These are phyloP conservation scores for Vicia sativa DNA, from an alignment of 306 rosid genomes.

Conservation along the genomic window DNA sequence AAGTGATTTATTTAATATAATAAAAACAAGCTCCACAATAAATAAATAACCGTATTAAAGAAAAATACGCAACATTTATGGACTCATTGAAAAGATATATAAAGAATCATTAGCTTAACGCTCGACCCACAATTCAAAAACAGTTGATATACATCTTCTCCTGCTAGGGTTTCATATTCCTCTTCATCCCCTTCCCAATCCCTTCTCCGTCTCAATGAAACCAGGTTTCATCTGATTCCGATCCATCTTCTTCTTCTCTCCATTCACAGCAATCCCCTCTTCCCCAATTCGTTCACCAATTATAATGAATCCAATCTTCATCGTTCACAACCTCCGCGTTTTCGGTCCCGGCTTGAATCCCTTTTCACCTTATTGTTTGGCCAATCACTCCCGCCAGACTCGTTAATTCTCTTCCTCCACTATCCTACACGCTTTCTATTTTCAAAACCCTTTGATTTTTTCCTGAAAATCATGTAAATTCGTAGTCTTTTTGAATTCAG, in stretches of 20 bases:
- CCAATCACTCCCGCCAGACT: conserved; percentile 62
- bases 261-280: not conserved
- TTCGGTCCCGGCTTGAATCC: conserved; percentile 99
- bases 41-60: too few relatives aligned
- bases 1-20: too few relatives aligned
- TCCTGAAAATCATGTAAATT: conserved; percentile 48
- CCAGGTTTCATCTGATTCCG: conserved; percentile 48
- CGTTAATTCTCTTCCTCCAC: conserved; percentile 55
- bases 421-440: not conserved
- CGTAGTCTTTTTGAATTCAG: not conserved
- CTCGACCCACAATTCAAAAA: not conserved
- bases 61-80: too few relatives aligned
- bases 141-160: not conserved
- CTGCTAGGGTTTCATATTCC: conserved; percentile 44
- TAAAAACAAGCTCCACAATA: too few relatives aligned
- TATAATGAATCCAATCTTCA: conserved; percentile 42
- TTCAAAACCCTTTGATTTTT: not conserved
- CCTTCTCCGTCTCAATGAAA: conserved; percentile 38
- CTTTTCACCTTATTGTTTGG: conserved; percentile 75
- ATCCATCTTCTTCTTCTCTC: not conserved
- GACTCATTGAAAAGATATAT: not conserved
- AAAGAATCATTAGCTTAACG: not conserved
- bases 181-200: conserved; percentile 20
- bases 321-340: conserved; percentile 74
- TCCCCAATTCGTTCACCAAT: conserved; percentile 44